phyloP scores from a whole-genome alignment of 139 green algal genomes.

The Eudorina sp. region DNA sequence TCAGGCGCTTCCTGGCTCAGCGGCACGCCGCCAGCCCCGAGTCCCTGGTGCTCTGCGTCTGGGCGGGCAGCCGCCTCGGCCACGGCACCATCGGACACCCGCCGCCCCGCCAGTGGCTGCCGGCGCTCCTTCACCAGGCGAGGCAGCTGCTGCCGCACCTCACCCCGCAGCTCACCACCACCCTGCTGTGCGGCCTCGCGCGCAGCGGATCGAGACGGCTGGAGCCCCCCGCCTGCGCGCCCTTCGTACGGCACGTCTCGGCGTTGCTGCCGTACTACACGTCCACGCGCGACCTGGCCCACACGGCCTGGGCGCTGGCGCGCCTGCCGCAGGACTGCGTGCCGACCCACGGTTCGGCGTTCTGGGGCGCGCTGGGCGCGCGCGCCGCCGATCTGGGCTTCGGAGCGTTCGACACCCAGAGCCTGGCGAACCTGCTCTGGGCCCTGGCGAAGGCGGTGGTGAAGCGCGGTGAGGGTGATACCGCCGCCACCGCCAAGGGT shows the following conservation, averaged over 20 bases:
- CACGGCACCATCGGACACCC: too few relatives aligned
- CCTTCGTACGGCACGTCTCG: neutral
- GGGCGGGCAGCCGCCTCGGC: constrained; percentile 3
- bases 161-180: neutral
- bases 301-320: constrained; percentile 31
- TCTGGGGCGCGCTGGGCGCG: neutral
- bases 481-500: neutral
- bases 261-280: neutral
- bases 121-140: neutral
- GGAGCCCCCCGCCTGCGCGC: neutral
- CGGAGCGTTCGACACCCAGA: constrained; percentile 35
- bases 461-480: neutral
- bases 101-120: neutral
- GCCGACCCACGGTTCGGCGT: constrained; percentile 5
- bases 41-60: neutral
- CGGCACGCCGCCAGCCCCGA: neutral
- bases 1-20: constrained; percentile 4
- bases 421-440: constrained; percentile 61
- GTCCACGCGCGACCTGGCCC: constrained; percentile 12
- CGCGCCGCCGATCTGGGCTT: neutral
- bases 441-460: constrained; percentile 21
- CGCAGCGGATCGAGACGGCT: neutral
- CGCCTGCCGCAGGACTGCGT: neutral
- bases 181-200: neutral
- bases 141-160: neutral